These are phyloP conservation scores for Quercus robur DNA, from an alignment of 306 rosid species.

Conservation along the genomic window DNA sequence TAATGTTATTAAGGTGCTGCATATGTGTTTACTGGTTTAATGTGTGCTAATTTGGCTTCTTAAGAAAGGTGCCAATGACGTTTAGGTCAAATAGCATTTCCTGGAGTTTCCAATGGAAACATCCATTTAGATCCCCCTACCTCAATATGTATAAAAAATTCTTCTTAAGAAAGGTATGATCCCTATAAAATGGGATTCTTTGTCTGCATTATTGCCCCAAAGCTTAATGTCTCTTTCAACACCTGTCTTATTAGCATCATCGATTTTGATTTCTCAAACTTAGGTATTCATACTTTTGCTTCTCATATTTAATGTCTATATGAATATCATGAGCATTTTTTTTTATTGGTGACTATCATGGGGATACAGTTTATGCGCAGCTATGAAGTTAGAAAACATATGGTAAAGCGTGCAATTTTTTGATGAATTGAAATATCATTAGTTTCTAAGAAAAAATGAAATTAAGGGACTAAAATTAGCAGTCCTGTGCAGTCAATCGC, in stretches of 20 bases:
- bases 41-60: neutral
- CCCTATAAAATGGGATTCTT: neutral
- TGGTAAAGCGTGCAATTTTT: neutral
- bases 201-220: neutral
- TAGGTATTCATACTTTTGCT: neutral
- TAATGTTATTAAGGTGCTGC: slow-evolving; percentile 28
- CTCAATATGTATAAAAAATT: no score
- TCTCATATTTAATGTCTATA: neutral
- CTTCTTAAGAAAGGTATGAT: neutral
- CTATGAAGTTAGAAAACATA: neutral
- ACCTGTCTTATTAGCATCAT: neutral
- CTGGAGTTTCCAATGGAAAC: no score
- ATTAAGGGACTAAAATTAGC: neutral
- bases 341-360: neutral
- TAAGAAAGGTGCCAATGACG: neutral
- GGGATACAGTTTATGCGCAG: neutral
- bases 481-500: neutral
- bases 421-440: neutral
- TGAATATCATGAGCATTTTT: neutral
- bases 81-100: no score
- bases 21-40: neutral
- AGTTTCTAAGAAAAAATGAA: neutral
- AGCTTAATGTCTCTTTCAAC: neutral
- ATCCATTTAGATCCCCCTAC: no score
- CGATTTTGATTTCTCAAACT: neutral